Conservation (phyloP, 129 eudicot species). For the Artemisia argyi region DNA sequence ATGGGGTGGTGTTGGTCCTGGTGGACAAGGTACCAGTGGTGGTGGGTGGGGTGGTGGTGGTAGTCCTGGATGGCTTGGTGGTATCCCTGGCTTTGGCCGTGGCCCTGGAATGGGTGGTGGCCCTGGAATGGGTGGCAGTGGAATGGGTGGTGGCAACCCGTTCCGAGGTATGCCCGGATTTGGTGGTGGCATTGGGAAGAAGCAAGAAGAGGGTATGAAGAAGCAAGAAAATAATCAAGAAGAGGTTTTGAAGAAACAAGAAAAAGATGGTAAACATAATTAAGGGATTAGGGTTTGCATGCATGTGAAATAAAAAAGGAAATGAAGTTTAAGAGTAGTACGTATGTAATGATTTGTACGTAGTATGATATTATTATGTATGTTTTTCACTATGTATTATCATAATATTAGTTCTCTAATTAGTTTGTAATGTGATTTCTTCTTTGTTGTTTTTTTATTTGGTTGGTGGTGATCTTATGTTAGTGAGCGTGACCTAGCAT, state of each 20-base stretch:
- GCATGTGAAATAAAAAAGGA: constrained; percentile 23
- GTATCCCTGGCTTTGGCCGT: constrained; percentile 28
- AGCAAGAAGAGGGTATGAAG: not conserved
- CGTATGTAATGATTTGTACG: not conserved
- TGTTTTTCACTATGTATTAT: not conserved
- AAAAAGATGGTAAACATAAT: constrained; percentile 1
- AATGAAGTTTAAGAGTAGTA: not conserved
- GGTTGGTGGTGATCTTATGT: no score
- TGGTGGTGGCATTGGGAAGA: not conserved
- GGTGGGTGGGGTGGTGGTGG: constrained; percentile 43
- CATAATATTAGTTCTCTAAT: no score
- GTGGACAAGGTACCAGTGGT: constrained; percentile 19
- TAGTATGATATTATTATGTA: not conserved
- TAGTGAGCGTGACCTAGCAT: no score
- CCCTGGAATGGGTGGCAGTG: constrained; percentile 4
- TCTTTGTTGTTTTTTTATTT: no score
- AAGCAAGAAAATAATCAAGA: not conserved
- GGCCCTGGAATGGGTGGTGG: constrained; percentile 15
- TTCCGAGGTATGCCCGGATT: constrained; percentile 7
- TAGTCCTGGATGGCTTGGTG: constrained; percentile 40
- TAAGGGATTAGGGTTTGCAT: constrained; percentile 12
- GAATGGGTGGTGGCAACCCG: constrained; percentile 19
- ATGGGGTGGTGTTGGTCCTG: constrained; percentile 10
- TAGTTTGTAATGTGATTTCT: no score
- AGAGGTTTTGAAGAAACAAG: not conserved